These are phyloP conservation scores for Coprinopsis sp. DNA, from an alignment of 768 basidiomycete species.

Conservation along the genomic window DNA sequence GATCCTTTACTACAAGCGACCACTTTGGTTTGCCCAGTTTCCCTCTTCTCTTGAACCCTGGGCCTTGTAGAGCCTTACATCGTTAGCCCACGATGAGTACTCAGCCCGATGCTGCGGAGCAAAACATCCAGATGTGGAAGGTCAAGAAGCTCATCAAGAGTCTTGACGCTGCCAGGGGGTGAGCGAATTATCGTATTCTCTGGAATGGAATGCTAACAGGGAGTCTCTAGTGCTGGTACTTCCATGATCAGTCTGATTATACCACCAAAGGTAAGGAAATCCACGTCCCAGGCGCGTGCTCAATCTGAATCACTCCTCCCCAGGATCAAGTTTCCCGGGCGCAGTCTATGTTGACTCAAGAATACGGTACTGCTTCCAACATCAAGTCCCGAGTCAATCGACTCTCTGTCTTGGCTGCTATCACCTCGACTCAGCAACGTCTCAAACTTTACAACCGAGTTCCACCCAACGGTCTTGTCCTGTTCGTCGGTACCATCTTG, in stretches of 20 bases:
- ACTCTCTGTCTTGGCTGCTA: conserved; percentile 94
- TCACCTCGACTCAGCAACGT: conserved; percentile 96
- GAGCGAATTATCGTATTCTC: conserved; percentile 16
- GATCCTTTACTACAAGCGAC: conserved; percentile 20
- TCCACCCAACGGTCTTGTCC: conserved; percentile 93
- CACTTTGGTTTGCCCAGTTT: conserved; percentile 16
- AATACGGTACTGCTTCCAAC: conserved; percentile 98
- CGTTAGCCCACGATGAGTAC: conserved; percentile 62
- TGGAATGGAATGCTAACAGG: conserved; percentile 20
- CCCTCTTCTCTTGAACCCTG: conserved; percentile 23
- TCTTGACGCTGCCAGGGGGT: conserved; percentile 92
- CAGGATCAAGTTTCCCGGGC: conserved; percentile 93
- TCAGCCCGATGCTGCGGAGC: conserved; percentile 76
- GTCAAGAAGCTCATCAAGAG: conserved; percentile 99
- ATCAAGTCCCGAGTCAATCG: conserved; percentile 99
- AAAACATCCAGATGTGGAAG: conserved; percentile 98
- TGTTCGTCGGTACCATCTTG: conserved; percentile 96
- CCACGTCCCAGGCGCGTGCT: neutral
- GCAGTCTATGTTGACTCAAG: conserved; percentile 94
- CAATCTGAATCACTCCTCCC: conserved; percentile 6
- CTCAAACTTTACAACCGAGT: conserved; percentile 96
- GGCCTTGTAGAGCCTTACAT: conserved; percentile 27
- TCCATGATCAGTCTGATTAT: conserved; percentile 99
- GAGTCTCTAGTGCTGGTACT: conserved; percentile 71
- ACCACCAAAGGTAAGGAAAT: conserved; percentile 71